phyloP scores from a whole-genome alignment of 352 stramenopile genomes.

The Phytophthora rubi region DNA sequence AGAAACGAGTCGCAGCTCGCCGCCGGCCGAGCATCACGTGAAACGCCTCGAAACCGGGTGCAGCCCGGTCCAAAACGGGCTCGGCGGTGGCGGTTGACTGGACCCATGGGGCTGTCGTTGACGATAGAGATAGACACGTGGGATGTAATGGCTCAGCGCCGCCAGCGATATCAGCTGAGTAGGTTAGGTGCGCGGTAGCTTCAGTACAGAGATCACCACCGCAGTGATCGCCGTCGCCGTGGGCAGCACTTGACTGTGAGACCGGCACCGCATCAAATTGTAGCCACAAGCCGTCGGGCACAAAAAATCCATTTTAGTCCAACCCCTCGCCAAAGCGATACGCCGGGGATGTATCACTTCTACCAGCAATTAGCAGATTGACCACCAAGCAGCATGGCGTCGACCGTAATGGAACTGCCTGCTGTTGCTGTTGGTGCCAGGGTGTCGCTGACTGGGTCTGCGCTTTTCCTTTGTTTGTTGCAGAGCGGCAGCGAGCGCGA shows the following conservation, averaged over 20 bases:
- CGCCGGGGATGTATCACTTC: not conserved
- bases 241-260: not conserved
- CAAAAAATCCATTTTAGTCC: constrained; percentile 20
- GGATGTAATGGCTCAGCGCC: not conserved
- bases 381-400: constrained; percentile 16
- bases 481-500: constrained; percentile 57
- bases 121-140: not conserved
- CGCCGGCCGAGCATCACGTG: not conserved
- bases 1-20: not conserved
- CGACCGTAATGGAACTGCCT: constrained; percentile 9
- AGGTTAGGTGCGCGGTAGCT: not conserved
- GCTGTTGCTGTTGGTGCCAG: constrained; percentile 3
- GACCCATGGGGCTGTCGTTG: constrained; percentile 10
- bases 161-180: constrained; percentile 19
- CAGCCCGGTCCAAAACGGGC: constrained; percentile 1
- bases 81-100: constrained; percentile 5
- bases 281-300: constrained; percentile 4
- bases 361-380: constrained; percentile 7
- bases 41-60: constrained; percentile 25
- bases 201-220: not conserved
- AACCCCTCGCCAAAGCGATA: constrained; percentile 25
- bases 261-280: not conserved
- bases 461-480: not conserved
- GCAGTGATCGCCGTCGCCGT: not conserved
- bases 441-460: not conserved